These are phyloP conservation scores for Candida coquimbonensis DNA, from an alignment of 805 yeast genomes.

Conservation along the genomic window DNA sequence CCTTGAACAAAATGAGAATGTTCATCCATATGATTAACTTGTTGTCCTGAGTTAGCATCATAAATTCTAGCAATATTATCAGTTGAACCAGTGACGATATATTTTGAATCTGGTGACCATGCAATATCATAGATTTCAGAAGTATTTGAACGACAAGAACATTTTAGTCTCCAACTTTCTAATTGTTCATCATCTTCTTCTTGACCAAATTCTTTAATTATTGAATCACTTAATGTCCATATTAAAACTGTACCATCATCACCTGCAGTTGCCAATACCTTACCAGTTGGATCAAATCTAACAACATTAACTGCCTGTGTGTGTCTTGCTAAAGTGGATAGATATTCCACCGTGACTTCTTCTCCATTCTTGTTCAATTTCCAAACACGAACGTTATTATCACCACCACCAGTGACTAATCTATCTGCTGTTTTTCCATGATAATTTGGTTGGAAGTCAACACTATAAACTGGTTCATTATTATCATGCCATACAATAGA, in stretches of 20 bases:
- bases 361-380: conserved; percentile 19
- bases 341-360: conserved; percentile 50
- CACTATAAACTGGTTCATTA: conserved; percentile 65
- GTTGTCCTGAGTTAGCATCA: conserved; percentile 47
- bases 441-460: conserved; percentile 49
- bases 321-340: conserved; percentile 78
- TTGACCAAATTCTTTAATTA: conserved; percentile 54
- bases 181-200: conserved; percentile 41
- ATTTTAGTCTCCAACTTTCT: conserved; percentile 71
- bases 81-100: conserved; percentile 84
- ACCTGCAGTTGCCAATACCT: conserved; percentile 78
- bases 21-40: conserved; percentile 54
- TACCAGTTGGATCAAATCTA: conserved; percentile 68
- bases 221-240: conserved; percentile 58
- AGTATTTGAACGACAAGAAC: conserved; percentile 49
- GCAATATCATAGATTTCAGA: conserved; percentile 85
- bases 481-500: conserved; percentile 72
- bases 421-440: conserved; percentile 30
- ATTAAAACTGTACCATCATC: conserved; percentile 88
- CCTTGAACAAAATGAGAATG: conserved; percentile 94
- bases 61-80: conserved; percentile 76
- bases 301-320: conserved; percentile 93
- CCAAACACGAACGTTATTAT: conserved; percentile 71
- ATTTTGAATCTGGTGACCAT: conserved; percentile 85
- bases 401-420: conserved; percentile 91